phyloP scores from a whole-genome alignment of 2,329 filamentous ascomycete species.

The Neophaeococcomyces aloes region DNA sequence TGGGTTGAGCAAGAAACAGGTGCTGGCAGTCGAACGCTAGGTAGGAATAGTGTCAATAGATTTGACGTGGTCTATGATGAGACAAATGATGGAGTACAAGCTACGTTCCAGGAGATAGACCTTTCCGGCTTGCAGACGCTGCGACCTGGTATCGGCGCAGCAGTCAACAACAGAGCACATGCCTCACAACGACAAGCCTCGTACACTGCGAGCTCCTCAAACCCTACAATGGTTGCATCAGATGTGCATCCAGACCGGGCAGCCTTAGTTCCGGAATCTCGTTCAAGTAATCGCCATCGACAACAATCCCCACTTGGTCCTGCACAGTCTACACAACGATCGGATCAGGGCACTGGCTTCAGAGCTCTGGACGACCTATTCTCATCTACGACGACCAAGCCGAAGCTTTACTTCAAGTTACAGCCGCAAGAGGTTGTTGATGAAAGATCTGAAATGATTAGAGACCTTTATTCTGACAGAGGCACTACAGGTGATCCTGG shows the following conservation, averaged over 20 bases:
- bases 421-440: conserved; percentile 55
- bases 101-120: conserved; percentile 45
- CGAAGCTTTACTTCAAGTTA: conserved; percentile 55
- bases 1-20: conserved; percentile 65
- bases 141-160: conserved; percentile 2
- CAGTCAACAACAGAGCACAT: neutral
- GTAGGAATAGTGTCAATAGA: conserved; percentile 34
- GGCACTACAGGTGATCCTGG: conserved; percentile 38
- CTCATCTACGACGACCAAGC: conserved; percentile 49
- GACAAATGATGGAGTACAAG: conserved; percentile 46
- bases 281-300: conserved; percentile 2
- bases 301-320: conserved; percentile 1
- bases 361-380: conserved; percentile 52
- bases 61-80: conserved; percentile 67
- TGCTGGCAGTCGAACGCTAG: conserved; percentile 26
- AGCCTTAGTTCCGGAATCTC: neutral
- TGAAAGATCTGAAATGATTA: conserved; percentile 52
- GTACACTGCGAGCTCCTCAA: neutral
- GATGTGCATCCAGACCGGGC: conserved; percentile 4
- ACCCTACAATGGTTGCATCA: conserved; percentile 5
- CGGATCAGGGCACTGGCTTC: conserved; percentile 33
- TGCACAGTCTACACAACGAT: conserved; percentile 2
- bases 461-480: conserved; percentile 27
- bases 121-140: conserved; percentile 1
- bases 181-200: conserved; percentile 2